phyloP scores from a whole-genome alignment of 768 basidiomycete species.

The Hemileccinum rubropunctum region DNA sequence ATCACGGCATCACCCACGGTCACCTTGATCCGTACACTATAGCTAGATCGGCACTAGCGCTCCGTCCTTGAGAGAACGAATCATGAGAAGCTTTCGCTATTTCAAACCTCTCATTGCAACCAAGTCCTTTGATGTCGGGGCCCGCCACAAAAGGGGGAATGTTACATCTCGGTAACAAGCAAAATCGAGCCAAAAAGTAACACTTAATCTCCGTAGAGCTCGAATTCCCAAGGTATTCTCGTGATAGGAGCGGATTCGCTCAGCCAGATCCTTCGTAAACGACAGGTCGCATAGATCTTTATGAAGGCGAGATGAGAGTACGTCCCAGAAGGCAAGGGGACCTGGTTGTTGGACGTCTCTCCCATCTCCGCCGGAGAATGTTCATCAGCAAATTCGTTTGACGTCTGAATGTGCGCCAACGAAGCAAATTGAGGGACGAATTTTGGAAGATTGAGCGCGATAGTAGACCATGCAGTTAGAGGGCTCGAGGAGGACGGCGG shows the following conservation, averaged over 20 bases:
- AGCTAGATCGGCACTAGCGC: constrained; percentile 22
- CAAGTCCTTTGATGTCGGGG: constrained; percentile 14
- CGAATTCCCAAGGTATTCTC: constrained; percentile 72
- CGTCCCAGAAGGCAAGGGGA: constrained; percentile 45
- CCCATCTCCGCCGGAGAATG: constrained; percentile 23
- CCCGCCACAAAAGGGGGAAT: constrained; percentile 18
- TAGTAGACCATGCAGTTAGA: constrained; percentile 69
- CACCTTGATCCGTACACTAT: constrained; percentile 14
- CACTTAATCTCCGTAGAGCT: constrained; percentile 50
- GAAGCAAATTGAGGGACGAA: constrained; percentile 63
- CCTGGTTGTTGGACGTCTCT: constrained; percentile 13
- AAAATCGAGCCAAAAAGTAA: constrained; percentile 10
- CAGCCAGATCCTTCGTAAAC: constrained; percentile 76
- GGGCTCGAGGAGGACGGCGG: constrained; percentile 51
- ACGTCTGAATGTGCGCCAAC: constrained; percentile 30
- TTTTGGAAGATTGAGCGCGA: constrained; percentile 57
- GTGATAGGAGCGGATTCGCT: constrained; percentile 52
- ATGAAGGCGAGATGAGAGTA: constrained; percentile 71
- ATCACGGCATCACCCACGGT: constrained; percentile 19
- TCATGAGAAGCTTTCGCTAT: constrained; percentile 19
- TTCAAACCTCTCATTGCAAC: constrained; percentile 21
- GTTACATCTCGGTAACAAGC: constrained; percentile 15
- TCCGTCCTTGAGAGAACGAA: constrained; percentile 13
- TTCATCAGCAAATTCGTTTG: constrained; percentile 21
- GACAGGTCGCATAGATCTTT: constrained; percentile 76